Conservation (phyloP, 257 asterid species). For the Avicennia marina region DNA sequence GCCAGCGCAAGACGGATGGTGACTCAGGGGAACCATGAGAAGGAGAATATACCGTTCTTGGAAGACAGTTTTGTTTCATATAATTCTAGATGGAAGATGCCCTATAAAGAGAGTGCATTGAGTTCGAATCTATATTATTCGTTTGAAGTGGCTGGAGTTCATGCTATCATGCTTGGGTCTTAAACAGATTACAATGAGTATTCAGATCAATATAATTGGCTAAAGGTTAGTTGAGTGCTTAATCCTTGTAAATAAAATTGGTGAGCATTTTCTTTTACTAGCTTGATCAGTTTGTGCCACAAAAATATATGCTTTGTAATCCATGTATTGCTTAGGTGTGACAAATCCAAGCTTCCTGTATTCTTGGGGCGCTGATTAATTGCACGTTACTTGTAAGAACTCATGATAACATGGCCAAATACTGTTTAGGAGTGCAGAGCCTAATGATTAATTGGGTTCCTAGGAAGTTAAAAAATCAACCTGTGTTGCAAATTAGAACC, state of each 20-base stretch:
- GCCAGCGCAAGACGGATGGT: constrained; percentile 99
- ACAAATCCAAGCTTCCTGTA: no score
- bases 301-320: no score
- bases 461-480: no score
- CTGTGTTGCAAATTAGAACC: no score
- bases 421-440: no score
- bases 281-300: no score
- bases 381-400: no score
- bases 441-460: no score
- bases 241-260: neutral
- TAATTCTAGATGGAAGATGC: constrained; percentile 98
- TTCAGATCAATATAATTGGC: constrained; percentile 80
- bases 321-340: no score
- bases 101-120: constrained; percentile 76
- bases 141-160: constrained; percentile 90
- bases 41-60: constrained; percentile 57
- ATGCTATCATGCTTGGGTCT: constrained; percentile 83
- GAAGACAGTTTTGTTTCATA: constrained; percentile 57
- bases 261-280: neutral
- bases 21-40: constrained; percentile 94
- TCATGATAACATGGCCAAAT: no score
- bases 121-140: constrained; percentile 79
- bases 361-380: no score
- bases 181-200: constrained; percentile 52
- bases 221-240: constrained; percentile 53